Conservation (phyloP, 352 stramenopile genomes). For the Phytophthora litchii region DNA sequence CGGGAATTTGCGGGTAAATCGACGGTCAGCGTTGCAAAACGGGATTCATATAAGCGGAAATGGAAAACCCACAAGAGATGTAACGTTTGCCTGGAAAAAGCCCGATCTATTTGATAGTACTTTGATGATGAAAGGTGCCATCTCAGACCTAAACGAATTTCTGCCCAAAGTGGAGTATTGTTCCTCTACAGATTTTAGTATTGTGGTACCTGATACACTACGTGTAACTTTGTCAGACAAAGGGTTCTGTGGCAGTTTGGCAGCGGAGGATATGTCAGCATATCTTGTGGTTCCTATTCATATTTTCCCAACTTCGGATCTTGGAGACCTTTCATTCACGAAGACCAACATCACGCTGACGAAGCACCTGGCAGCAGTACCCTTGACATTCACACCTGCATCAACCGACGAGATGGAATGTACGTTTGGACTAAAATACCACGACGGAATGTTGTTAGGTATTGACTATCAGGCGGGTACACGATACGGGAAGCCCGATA, state of each 20-base stretch:
- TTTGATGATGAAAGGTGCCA: conserved; percentile 17
- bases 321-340: conserved; percentile 18
- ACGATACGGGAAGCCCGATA: neutral
- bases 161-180: conserved; percentile 34
- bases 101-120: conserved; percentile 17
- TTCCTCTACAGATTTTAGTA: conserved; percentile 9
- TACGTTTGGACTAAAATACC: conserved; percentile 24
- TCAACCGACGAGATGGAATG: conserved; percentile 22
- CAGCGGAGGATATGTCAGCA: conserved; percentile 10
- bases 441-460: conserved; percentile 32
- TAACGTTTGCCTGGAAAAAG: conserved; percentile 14
- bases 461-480: conserved; percentile 20
- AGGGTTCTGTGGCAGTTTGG: conserved; percentile 20
- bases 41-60: conserved; percentile 13
- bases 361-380: conserved; percentile 10
- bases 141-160: conserved; percentile 28
- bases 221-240: conserved; percentile 28
- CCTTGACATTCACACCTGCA: conserved; percentile 25
- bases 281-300: conserved; percentile 22
- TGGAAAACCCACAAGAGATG: conserved; percentile 2
- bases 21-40: conserved; percentile 8
- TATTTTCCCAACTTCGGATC: conserved; percentile 16
- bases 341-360: conserved; percentile 11
- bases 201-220: conserved; percentile 9
- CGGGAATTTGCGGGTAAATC: conserved; percentile 21